These are phyloP conservation scores for Phytophthora palmivora DNA, from an alignment of 352 stramenopile genomes.

Conservation along the genomic window DNA sequence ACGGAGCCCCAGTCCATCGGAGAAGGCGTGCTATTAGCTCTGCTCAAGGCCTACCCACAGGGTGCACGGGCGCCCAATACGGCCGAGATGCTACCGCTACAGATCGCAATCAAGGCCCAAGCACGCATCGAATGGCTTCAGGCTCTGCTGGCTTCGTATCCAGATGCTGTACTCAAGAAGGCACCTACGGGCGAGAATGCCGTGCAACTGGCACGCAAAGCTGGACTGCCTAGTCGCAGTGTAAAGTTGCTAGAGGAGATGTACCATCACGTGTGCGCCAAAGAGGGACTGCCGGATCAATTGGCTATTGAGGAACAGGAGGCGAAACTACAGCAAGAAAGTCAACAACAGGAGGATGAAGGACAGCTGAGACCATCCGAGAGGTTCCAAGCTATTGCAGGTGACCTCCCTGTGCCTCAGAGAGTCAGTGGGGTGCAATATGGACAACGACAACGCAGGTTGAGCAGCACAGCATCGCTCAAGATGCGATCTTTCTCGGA, in stretches of 20 bases:
- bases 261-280: slow-evolving; percentile 86
- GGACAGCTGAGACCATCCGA: slow-evolving; percentile 38
- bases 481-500: slow-evolving; percentile 74
- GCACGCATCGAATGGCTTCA: slow-evolving; percentile 90
- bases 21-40: slow-evolving; percentile 71
- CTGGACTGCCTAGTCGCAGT: slow-evolving; percentile 59
- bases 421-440: slow-evolving; percentile 22
- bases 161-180: slow-evolving; percentile 84
- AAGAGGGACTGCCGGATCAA: slow-evolving; percentile 64
- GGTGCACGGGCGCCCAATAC: slow-evolving; percentile 76
- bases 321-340: slow-evolving; percentile 25
- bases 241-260: slow-evolving; percentile 87
- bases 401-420: slow-evolving; percentile 33
- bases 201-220: slow-evolving; percentile 75
- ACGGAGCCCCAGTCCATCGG: slow-evolving; percentile 83
- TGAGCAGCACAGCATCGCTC: slow-evolving; percentile 54
- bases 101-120: slow-evolving; percentile 90
- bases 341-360: slow-evolving; percentile 28
- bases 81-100: slow-evolving; percentile 85
- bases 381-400: slow-evolving; percentile 47
- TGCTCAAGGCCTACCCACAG: slow-evolving; percentile 82
- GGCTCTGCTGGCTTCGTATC: slow-evolving; percentile 81
- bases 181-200: slow-evolving; percentile 76
- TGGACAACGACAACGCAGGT: slow-evolving; percentile 37
- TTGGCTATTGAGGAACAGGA: slow-evolving; percentile 60